Percentiles rank a stretch among this genome's conserved stretches.
These are phyloP conservation scores for Nepenthes gracilis DNA, from an alignment of 148 eudicot genomes.

Conservation along the genomic window DNA sequence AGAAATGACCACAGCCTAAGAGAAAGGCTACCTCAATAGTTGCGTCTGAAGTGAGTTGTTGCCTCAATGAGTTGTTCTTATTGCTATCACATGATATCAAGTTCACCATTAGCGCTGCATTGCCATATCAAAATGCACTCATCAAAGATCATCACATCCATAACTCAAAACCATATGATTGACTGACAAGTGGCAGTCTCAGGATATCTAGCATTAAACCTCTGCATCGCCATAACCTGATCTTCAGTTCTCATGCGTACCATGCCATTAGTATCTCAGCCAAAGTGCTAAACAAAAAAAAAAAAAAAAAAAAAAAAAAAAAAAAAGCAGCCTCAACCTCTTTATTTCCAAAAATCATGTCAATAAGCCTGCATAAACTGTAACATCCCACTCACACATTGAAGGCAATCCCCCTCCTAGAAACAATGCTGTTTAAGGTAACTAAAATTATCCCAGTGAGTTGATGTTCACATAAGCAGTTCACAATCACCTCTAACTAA, in stretches of 20 bases:
- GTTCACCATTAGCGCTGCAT: slow-evolving; percentile 91
- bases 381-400: too few species aligned
- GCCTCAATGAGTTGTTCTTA: slow-evolving; percentile 21
- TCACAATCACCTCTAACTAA: too few species aligned
- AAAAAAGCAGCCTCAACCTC: too few species aligned
- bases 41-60: slow-evolving; percentile 68
- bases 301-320: too few species aligned
- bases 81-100: slow-evolving; percentile 41
- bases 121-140: slow-evolving; percentile 74
- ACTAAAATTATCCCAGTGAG: too few species aligned
- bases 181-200: slow-evolving; percentile 1
- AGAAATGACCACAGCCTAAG: neutral
- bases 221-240: neutral
- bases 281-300: neutral
- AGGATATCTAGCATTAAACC: neutral
- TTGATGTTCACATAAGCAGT: too few species aligned
- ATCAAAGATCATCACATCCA: slow-evolving; percentile 50
- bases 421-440: too few species aligned
- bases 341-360: too few species aligned
- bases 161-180: slow-evolving; percentile 35
- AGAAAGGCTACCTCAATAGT: slow-evolving; percentile 52
- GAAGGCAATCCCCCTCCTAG: too few species aligned
- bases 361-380: too few species aligned
- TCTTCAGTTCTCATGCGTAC: neutral
- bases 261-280: neutral